phyloP scores from a whole-genome alignment of 1,284 basidiomycete genomes.

The Paramarasmius palmivorus region DNA sequence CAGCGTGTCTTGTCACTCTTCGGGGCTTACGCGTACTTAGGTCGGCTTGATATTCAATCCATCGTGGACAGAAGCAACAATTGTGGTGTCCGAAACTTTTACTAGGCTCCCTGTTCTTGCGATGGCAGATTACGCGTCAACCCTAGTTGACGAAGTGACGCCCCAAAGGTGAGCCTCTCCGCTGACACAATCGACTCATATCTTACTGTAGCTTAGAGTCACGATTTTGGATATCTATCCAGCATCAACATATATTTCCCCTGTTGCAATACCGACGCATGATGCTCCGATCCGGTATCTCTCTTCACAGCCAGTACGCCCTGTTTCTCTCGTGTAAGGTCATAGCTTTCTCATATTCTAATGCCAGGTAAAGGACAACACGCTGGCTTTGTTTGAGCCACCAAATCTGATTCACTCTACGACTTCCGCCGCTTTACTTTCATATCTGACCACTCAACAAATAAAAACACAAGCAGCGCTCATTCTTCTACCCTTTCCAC shows the following conservation, averaged over 20 bases:
- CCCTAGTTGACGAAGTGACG: constrained; percentile 42
- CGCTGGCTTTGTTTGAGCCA: constrained; percentile 43
- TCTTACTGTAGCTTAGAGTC: constrained; percentile 33
- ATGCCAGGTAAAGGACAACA: constrained; percentile 17
- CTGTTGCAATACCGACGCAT: constrained; percentile 32
- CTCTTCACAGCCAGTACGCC: constrained; percentile 29
- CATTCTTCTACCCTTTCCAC: constrained; percentile 54
- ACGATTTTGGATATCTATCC: constrained; percentile 57
- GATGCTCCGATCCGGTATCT: constrained; percentile 60
- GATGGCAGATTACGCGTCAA: constrained; percentile 50
- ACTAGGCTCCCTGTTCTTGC: constrained; percentile 49
- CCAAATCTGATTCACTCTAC: constrained; percentile 58
- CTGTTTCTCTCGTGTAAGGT: not conserved
- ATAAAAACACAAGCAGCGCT: constrained; percentile 23
- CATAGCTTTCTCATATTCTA: not conserved
- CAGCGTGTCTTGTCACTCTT: not conserved
- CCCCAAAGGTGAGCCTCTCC: constrained; percentile 43
- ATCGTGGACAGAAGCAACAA: constrained; percentile 41
- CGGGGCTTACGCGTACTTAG: constrained; percentile 31
- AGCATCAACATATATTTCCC: constrained; percentile 48
- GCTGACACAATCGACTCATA: constrained; percentile 1
- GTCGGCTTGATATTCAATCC: constrained; percentile 54
- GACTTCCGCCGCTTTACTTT: constrained; percentile 56
- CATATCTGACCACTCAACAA: constrained; percentile 26
- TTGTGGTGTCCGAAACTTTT: constrained; percentile 57